Evolutionary conservation across 495 filamentous ascomycete species (phyloP).

Genomic region (Podospora sp.): DNA sequence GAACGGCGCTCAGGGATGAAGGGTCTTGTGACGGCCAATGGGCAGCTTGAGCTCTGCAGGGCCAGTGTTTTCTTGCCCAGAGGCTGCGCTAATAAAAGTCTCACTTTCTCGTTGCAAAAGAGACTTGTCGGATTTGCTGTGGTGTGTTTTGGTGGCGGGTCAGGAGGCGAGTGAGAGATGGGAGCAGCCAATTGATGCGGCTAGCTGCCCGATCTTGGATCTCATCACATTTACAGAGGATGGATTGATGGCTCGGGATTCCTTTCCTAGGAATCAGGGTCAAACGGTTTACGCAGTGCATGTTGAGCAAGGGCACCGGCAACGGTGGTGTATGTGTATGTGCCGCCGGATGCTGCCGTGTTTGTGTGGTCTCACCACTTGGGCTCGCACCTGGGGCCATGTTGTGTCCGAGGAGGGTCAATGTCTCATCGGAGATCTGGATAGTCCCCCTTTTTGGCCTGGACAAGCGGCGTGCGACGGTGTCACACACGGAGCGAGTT

Average conservation of each 20-base stretch:
- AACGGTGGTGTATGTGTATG: not conserved
- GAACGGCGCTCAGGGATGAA: not conserved
- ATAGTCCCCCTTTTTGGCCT: not conserved
- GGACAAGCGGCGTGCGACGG: not conserved
- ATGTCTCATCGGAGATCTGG: not conserved
- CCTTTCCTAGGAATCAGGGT: not conserved
- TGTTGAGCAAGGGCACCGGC: not conserved
- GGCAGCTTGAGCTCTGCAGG: not conserved
- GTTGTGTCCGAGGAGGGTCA: not conserved
- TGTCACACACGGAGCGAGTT: not conserved
- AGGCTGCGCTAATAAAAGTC: not conserved
- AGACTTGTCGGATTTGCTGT: not conserved
- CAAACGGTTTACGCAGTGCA: not conserved
- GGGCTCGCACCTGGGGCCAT: not conserved
- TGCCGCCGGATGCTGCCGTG: not conserved
- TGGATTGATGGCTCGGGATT: not conserved
- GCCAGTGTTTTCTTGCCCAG: not conserved
- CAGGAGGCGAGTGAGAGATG: not conserved
- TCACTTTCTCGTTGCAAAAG: not conserved
- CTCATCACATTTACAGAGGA: not conserved
- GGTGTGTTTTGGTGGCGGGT: too few species aligned
- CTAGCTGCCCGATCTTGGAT: not conserved
- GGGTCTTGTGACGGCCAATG: not conserved
- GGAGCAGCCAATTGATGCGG: not conserved
- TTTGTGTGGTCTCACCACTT: not conserved